Conservation (phyloP, 2,329 filamentous ascomycete species). For the Trichoderma harzianum region DNA sequence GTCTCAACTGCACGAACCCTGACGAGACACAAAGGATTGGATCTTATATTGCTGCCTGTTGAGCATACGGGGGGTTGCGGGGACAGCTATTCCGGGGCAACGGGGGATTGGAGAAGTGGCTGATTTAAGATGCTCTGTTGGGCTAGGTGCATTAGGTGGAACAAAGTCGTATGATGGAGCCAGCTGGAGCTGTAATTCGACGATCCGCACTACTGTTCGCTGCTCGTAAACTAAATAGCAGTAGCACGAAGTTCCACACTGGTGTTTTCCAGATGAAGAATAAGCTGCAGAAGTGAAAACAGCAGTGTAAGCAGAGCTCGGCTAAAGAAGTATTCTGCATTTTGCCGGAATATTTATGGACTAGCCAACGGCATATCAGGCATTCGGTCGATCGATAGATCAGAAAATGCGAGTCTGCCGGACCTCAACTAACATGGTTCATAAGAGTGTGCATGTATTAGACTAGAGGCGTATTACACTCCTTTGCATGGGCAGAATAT, state of each 20-base stretch:
- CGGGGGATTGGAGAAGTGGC: neutral
- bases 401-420: neutral
- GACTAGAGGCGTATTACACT: neutral
- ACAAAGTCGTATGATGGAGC: neutral
- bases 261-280: neutral
- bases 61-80: neutral
- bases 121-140: neutral
- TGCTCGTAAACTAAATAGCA: neutral
- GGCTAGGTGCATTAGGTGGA: neutral
- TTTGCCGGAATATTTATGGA: neutral
- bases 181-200: neutral
- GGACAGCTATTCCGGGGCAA: neutral
- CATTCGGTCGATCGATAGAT: neutral
- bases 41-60: conserved; percentile 12
- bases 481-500: neutral
- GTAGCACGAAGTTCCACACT: neutral
- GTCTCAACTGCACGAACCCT: neutral
- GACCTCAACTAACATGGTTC: neutral
- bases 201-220: neutral
- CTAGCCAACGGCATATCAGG: neutral
- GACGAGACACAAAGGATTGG: neutral
- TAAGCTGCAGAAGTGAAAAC: neutral
- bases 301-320: neutral
- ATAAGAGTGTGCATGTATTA: neutral
- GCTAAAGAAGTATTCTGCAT: neutral